These are phyloP conservation scores for Colletotrichum coccodes DNA, from an alignment of 2,329 filamentous ascomycete genomes.

Conservation along the genomic window DNA sequence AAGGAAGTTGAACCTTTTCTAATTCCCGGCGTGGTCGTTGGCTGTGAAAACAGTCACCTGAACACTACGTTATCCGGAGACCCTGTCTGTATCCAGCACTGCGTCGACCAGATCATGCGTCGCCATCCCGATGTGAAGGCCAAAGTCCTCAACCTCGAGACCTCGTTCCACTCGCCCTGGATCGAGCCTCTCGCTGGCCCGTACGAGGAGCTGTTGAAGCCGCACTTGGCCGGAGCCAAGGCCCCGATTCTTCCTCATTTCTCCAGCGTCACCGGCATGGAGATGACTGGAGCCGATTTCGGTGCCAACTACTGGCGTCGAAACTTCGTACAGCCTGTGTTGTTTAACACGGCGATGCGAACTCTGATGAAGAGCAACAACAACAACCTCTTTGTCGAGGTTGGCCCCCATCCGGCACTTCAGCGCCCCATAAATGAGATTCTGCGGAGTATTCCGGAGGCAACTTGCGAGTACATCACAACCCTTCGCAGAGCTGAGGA, in stretches of 20 bases:
- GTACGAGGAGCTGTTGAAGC: conserved; percentile 17
- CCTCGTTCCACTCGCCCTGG: conserved; percentile 52
- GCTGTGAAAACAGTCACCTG: conserved; percentile 43
- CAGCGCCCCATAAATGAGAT: conserved; percentile 36
- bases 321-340: conserved; percentile 51
- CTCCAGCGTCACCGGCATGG: conserved; percentile 42
- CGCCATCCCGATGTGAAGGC: conserved; percentile 42
- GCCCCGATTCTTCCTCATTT: conserved; percentile 11
- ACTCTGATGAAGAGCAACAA: conserved; percentile 3
- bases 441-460: conserved; percentile 44
- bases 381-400: conserved; percentile 34
- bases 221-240: conserved; percentile 1
- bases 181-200: conserved; percentile 34
- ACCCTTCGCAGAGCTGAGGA: conserved; percentile 62
- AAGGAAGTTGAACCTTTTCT: conserved; percentile 42
- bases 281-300: conserved; percentile 32
- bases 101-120: conserved; percentile 41
- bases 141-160: conserved; percentile 48
- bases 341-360: conserved; percentile 53
- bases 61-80: conserved; percentile 42
- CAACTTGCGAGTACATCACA: conserved; percentile 47
- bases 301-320: conserved; percentile 53
- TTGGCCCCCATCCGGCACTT: conserved; percentile 37
- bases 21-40: conserved; percentile 38
- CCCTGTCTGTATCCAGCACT: conserved; percentile 35